Evolutionary conservation across 495 filamentous ascomycete species (phyloP), one percentile per base, ranked within the genome.

Genomic region (Aspergillus bridgeri): DNA sequence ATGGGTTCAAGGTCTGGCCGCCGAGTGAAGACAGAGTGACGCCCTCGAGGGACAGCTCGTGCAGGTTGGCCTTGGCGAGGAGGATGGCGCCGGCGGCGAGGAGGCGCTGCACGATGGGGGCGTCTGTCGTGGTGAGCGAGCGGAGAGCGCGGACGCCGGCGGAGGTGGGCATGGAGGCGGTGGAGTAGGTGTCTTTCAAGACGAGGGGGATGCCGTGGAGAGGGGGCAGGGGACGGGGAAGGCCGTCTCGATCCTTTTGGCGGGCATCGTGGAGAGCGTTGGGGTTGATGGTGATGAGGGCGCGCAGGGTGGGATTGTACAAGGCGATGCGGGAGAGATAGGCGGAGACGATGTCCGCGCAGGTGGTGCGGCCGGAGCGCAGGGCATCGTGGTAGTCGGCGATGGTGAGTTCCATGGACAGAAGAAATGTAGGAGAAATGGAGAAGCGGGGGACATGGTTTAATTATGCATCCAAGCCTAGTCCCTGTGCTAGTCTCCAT

Each of bases 41-140:
- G 3, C 84, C 86, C 55, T 88, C 84, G 2, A 89, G 63, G 1
- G 85, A 84, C 52, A 88, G 64, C 65, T 87, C 86, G 61, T 88
- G 85, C 13, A 88, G 62, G 65, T 88, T 89, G 0, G 83, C 70
- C 59, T 89, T 89, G 0, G 83, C 86, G 1, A 89, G 67, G 18
- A 89, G 83, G n/a, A 89, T 76, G 0, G 83, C 83, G 0, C 87
- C 86, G 3, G 82, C 83, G 2, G 70, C 59, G 18, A 68, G 75
- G 8, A 89, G 64, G 0, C 29, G 54, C 2, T 51, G 11, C 3
- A 86, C 83, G 0, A 79, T 69, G 0, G 77, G 69, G 2, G 82
- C 79, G 62, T 87, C 80, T 0, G 54, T 60, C 0, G 83, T 82
- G 21, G 58, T 61, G 17, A 80, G 77, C 6, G 69, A 59, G 21